Base-by-base conservation (phyloP, 352 stramenopile genomes). In the Pythium rhizo-oryzae region DNA sequence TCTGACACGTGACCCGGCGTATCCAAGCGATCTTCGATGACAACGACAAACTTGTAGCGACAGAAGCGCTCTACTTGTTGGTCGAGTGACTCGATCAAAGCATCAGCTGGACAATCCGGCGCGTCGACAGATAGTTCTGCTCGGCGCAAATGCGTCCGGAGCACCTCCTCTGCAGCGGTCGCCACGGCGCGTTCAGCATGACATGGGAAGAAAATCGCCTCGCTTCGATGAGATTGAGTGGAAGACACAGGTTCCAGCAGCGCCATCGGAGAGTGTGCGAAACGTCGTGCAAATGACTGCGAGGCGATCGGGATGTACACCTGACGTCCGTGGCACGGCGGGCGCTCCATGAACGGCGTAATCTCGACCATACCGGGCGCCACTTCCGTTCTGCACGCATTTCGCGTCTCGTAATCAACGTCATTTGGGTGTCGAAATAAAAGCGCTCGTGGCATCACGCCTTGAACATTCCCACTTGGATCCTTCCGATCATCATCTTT, bases 1-100 rank as follows among this genome's bases (percentile, higher is more conserved):
- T 89, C 75, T 1, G 79, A 85, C 25, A 87, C 69, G 43, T 87
- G 90, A 37, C 81, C 84, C 1, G 72, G 52, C 8, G 57, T 63
- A 2, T 35, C 11, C 2, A 58, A 51, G 1, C 59, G 65, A 59
- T 89, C 87, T 60, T 92, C 78, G 13, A 92, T 89, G 13, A 81
- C 77, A 50, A 92, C 73, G 9, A 81, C 78, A 35, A 92, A 56
- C 50, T 9, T 39, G 28, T 41, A 56, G 2, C 21, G 19, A 9
- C 13, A 41, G 15, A 56, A 56, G 25, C 50, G 50, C 1, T 24
- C 50, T 24, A 56, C 50, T 30, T 56, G 25, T 4, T 41, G 13
- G 25, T 56, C 50, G 5, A 56, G 39, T 19, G 28, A 24, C 25
- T 23, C 1, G 50, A 0, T 41, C 5, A 6, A 24, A 23, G n/a